Conservation (phyloP, 129 eudicot species). For the Artemisia tridentata region DNA sequence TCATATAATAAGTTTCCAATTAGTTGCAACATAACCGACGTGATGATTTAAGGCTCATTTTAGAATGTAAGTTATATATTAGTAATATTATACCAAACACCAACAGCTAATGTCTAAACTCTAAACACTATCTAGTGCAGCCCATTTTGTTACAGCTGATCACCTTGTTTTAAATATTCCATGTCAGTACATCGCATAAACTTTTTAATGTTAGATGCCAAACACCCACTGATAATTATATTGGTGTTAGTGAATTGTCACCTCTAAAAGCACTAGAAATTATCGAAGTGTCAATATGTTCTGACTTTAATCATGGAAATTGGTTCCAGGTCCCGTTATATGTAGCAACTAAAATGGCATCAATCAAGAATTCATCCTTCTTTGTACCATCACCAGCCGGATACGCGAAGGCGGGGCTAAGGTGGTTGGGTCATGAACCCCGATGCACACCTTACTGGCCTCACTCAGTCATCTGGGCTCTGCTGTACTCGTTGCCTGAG, state of each 20-base stretch:
- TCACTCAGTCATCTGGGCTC: constrained; percentile 62
- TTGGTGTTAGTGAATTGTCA: background rate
- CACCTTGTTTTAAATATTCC: no score
- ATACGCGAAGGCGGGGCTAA: constrained; percentile 64
- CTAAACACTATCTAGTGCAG: no score
- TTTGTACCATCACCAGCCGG: constrained; percentile 28
- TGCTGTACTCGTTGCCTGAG: constrained; percentile 52
- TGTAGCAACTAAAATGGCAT: constrained; percentile 32
- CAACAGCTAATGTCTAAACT: no score
- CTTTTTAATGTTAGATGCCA: no score
- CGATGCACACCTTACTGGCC: constrained; percentile 90
- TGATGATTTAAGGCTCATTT: no score
- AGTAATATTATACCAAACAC: no score
- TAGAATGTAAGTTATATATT: no score
- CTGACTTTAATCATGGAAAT: background rate
- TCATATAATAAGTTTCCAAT: no score
- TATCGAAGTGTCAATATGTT: constrained; percentile 6
- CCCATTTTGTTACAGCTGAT: no score
- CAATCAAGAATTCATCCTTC: constrained; percentile 25
- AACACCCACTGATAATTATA: no score
- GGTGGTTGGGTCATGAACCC: constrained; percentile 79
- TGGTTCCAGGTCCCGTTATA: constrained; percentile 25
- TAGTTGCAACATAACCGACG: no score
- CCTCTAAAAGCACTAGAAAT: constrained; percentile 1
- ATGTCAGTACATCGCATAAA: no score